phyloP scores from a whole-genome alignment of 164 flowering plant genomes.

The Liquidambar formosana region DNA sequence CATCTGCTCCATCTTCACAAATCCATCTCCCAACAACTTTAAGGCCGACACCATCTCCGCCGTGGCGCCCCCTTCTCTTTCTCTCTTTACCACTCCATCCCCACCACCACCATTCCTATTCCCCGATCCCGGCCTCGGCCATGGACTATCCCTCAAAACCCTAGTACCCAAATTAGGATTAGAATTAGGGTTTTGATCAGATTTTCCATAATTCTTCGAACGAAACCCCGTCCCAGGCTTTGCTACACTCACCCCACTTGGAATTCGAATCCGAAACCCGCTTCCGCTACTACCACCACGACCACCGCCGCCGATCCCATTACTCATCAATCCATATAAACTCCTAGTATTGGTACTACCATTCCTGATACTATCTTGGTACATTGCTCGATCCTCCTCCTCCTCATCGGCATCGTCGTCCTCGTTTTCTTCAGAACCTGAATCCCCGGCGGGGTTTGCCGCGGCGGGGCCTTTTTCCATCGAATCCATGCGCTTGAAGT shows the following conservation, averaged over 20 bases:
- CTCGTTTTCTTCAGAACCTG: conserved; percentile 22
- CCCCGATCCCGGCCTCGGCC: too few species aligned
- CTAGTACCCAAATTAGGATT: conserved; percentile 27
- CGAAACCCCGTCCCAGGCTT: conserved; percentile 21
- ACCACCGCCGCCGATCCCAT: conserved; percentile 21
- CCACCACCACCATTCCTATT: not conserved
- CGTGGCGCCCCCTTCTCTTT: conserved; percentile 8
- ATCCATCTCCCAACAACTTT: conserved; percentile 55
- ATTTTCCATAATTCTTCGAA: conserved; percentile 13
- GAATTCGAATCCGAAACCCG: conserved; percentile 42
- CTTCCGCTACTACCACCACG: conserved; percentile 7
- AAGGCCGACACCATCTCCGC: conserved; percentile 50
- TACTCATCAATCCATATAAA: conserved; percentile 25
- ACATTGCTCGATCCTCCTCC: not conserved
- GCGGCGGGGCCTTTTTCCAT: conserved; percentile 58
- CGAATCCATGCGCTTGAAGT: conserved; percentile 53
- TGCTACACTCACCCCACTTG: conserved; percentile 33
- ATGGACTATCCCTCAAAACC: conserved; percentile 5
- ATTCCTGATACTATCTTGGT: conserved; percentile 15
- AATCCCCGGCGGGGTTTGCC: not conserved
- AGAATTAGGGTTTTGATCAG: conserved; percentile 22
- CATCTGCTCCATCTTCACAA: conserved; percentile 56
- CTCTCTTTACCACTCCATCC: conserved; percentile 10
- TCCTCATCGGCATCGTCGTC: conserved; percentile 30
- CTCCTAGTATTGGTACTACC: conserved; percentile 19